These are phyloP conservation scores for Herpetospermum pedunculosum DNA, from an alignment of 306 rosid genomes.

Conservation along the genomic window DNA sequence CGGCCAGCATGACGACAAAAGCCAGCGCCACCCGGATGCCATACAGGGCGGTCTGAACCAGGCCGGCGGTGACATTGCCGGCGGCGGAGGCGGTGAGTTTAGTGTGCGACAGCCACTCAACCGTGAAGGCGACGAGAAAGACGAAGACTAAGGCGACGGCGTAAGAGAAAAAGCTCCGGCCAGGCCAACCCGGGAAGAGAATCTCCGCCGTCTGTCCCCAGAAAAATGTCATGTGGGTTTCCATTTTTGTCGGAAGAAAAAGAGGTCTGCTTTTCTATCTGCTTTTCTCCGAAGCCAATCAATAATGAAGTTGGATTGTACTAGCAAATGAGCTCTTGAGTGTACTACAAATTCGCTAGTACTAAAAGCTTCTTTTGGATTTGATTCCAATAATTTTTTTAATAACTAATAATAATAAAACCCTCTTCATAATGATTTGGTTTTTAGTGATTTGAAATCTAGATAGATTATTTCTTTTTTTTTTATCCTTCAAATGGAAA, in stretches of 20 bases:
- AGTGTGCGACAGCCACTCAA: constrained; percentile 41
- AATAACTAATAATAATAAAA: too few species aligned
- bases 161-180: constrained; percentile 31
- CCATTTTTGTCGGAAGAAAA: constrained; percentile 15
- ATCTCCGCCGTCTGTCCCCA: constrained; percentile 53
- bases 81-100: constrained; percentile 28
- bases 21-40: constrained; percentile 40
- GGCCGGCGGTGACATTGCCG: constrained; percentile 16
- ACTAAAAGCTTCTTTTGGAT: not conserved
- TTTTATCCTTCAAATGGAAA: too few species aligned
- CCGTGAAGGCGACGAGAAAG: constrained; percentile 32
- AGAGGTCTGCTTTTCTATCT: fast-evolving
- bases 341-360: not conserved
- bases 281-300: not conserved
- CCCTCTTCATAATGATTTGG: too few species aligned
- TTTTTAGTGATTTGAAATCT: too few species aligned
- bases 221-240: constrained; percentile 76
- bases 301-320: not conserved
- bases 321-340: not conserved
- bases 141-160: constrained; percentile 32
- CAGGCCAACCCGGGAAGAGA: constrained; percentile 61
- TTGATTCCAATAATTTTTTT: not conserved
- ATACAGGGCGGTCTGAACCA: constrained; percentile 41
- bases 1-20: constrained; percentile 62
- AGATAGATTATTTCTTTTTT: too few species aligned